Percentiles rank a stretch among this genome's conserved stretches.
phyloP scores from a whole-genome alignment of 345 rosid genomes.

The Rhizophora mangle region DNA sequence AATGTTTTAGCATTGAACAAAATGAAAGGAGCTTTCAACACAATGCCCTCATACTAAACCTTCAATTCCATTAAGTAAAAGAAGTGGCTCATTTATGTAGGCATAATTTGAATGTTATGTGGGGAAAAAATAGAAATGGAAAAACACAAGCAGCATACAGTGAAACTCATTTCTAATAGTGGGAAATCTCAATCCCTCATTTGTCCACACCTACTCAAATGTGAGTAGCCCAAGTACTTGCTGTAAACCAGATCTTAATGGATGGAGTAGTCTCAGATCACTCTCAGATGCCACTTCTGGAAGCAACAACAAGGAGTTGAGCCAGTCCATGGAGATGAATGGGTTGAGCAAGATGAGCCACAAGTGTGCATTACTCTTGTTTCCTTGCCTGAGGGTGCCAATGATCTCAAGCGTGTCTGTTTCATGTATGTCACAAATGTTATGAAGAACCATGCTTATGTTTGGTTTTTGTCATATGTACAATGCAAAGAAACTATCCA shows the following conservation, averaged over 20 bases:
- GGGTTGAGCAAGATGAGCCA: constrained; percentile 28
- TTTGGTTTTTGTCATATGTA: too few relatives aligned
- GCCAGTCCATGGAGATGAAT: constrained; percentile 23
- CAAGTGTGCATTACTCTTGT: constrained; percentile 28
- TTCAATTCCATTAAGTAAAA: neutral
- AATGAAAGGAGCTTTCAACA: neutral
- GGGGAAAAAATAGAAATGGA: neutral
- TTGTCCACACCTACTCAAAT: neutral
- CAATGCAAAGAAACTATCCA: too few relatives aligned
- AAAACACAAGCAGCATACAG: too few relatives aligned
- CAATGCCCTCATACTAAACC: neutral
- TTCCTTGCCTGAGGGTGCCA: constrained; percentile 14
- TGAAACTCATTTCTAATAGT: too few relatives aligned
- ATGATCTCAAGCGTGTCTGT: constrained; percentile 13
- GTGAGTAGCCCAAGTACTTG: constrained; percentile 1
- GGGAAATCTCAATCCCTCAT: too few relatives aligned
- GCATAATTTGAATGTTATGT: neutral
- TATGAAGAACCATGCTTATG: too few relatives aligned
- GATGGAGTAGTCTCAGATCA: constrained; percentile 13
- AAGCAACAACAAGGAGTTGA: constrained; percentile 14
- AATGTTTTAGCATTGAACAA: neutral
- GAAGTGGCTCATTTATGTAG: neutral
- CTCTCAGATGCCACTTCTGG: constrained; percentile 8
- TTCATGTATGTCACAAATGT: constrained; percentile 21
- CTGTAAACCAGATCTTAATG: constrained; percentile 19